These are phyloP conservation scores for Hyaloscypha hepaticicola DNA, from an alignment of 495 filamentous ascomycete species.

Conservation along the genomic window DNA sequence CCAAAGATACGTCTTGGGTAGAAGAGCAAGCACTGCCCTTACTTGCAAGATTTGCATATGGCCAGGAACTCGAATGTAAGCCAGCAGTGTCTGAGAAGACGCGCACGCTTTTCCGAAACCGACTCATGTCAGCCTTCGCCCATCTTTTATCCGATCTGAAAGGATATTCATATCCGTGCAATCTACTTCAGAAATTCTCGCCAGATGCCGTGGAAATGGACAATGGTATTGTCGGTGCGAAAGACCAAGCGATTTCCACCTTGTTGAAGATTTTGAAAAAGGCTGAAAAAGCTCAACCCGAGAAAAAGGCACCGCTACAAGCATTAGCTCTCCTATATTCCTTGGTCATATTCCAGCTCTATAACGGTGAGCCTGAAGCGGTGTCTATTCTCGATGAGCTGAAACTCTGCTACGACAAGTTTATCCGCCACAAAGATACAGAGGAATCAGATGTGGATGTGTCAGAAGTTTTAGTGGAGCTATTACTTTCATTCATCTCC, in stretches of 20 bases:
- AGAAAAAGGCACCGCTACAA: constrained; percentile 43
- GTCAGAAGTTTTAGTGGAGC: constrained; percentile 78
- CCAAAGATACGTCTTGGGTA: constrained; percentile 35
- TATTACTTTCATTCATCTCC: constrained; percentile 82
- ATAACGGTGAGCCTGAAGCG: constrained; percentile 83
- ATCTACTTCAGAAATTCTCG: constrained; percentile 46
- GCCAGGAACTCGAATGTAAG: constrained; percentile 42
- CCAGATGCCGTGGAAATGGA: constrained; percentile 60
- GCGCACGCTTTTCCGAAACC: constrained; percentile 66
- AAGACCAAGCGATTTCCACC: constrained; percentile 61
- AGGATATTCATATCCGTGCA: constrained; percentile 50
- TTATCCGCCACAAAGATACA: constrained; percentile 50
- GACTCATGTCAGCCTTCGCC: constrained; percentile 61
- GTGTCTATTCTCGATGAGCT: constrained; percentile 73
- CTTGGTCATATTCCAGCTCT: constrained; percentile 83
- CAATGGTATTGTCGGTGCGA: constrained; percentile 55
- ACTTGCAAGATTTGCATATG: constrained; percentile 50
- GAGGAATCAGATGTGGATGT: constrained; percentile 54
- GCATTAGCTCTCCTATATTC: constrained; percentile 82
- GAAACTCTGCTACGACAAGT: constrained; percentile 65
- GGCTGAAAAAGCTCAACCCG: constrained; percentile 40
- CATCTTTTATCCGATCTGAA: constrained; percentile 65
- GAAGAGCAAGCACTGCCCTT: constrained; percentile 41
- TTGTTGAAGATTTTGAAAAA: constrained; percentile 68
- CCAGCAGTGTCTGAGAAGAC: constrained; percentile 55